Base-by-base conservation (phyloP, 495 filamentous ascomycete species). In the Amorphotheca resinae region DNA sequence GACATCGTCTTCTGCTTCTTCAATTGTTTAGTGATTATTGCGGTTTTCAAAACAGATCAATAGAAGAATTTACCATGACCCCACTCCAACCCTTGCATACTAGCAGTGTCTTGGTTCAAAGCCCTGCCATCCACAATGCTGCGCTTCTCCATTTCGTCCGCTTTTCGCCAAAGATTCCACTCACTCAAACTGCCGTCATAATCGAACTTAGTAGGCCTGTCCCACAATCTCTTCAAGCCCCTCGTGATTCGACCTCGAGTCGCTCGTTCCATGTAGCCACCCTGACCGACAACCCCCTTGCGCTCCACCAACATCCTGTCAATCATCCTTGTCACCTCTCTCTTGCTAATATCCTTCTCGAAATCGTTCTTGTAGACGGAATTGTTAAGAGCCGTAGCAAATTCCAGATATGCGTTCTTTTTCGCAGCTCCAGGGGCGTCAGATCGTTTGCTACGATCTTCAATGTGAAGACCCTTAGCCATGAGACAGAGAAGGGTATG, bases 371-470 rank as follows among this genome's bases (percentile, higher is more conserved):
- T 40, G 30, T 53, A 38, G 6, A 59, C 37, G 9, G 54, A 54
- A 9, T 45, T 25, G 31, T 59, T 59, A 37, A 59, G 48, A 7
- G 34, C 23, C 1, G 55, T 50, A 9, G 49, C 42, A 34, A 61
- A 52, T 4, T 33, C 21, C 9, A 46, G 22, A 7, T 45, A 36
- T 26, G 47, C 31, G 22, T 50, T 41, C 6, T 28, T 11, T 2
- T 41, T 34, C n/a, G 26, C 16, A 9, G 16, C 8, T 12, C 32
- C 37, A 8, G 30, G 4, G n/a, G 2, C 25, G 9, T 44, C 46
- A 26, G 33, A 38, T 20, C 40, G 4, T 11, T 40, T 47, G 36
- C 18, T 16, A 4, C n/a, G 18, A 1, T 28, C 45, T 34, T 37
- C 45, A 18, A 44, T 20, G 32, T 52, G 38, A 25, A 36, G 22